phyloP scores from a whole-genome alignment of 768 basidiomycete genomes.

The Mycena albidolilacea region DNA sequence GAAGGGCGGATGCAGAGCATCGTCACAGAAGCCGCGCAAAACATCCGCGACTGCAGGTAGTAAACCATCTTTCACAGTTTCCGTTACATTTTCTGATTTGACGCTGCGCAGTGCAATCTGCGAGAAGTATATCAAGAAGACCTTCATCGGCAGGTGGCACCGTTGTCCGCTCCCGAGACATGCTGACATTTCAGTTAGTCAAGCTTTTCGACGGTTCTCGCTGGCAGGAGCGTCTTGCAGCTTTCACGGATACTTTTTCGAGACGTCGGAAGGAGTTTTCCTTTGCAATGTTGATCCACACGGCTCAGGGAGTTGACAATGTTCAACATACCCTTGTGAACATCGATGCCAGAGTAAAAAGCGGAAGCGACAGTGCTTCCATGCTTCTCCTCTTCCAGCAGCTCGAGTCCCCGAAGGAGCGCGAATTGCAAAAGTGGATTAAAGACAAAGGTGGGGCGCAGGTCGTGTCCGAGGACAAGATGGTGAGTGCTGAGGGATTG shows the following conservation, averaged over 20 bases:
- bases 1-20: slow-evolving; percentile 21
- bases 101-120: slow-evolving; percentile 32
- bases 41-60: slow-evolving; percentile 59
- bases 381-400: slow-evolving; percentile 49
- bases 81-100: neutral
- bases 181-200: neutral
- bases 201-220: slow-evolving; percentile 46
- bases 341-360: slow-evolving; percentile 38
- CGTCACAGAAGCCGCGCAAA: slow-evolving; percentile 50
- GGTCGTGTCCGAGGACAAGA: slow-evolving; percentile 55
- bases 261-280: slow-evolving; percentile 53
- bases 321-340: slow-evolving; percentile 50
- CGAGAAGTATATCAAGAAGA: slow-evolving; percentile 62
- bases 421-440: slow-evolving; percentile 56
- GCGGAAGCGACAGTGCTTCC: slow-evolving; percentile 52
- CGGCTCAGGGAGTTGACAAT: slow-evolving; percentile 53
- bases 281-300: slow-evolving; percentile 55
- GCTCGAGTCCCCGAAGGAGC: slow-evolving; percentile 57
- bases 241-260: slow-evolving; percentile 50
- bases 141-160: slow-evolving; percentile 53
- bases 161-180: neutral
- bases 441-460: slow-evolving; percentile 55
- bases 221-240: slow-evolving; percentile 57
- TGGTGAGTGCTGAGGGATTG: slow-evolving; percentile 38
- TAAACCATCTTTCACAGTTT: slow-evolving; percentile 42